Evolutionary conservation across 202 grass and related monocot genomes (phyloP).

Genomic region (Hordeum pubiflorum): DNA sequence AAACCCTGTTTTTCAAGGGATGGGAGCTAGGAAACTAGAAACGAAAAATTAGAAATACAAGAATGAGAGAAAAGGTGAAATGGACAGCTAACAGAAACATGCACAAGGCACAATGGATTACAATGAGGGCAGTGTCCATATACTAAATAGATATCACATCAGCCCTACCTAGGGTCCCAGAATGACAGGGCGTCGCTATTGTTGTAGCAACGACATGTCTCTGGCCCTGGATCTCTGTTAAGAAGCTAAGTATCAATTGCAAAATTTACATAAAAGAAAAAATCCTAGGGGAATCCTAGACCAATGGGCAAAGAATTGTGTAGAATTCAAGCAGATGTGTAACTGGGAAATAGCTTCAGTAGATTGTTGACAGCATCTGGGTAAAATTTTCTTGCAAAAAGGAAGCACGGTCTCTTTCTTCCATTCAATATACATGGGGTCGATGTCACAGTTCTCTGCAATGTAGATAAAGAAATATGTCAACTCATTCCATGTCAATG

Average conservation of each 20-base stretch:
- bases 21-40: conserved; percentile 41
- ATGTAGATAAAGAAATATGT: conserved; percentile 22
- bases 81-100: conserved; percentile 39
- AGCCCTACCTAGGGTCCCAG: conserved; percentile 35
- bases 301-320: conserved; percentile 34
- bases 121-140: conserved; percentile 48
- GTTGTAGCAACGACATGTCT: conserved; percentile 16
- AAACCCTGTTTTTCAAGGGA: conserved; percentile 45
- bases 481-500: conserved; percentile 10
- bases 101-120: conserved; percentile 33
- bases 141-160: conserved; percentile 41
- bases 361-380: conserved; percentile 70
- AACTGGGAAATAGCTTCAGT: conserved; percentile 72
- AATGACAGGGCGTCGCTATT: conserved; percentile 27
- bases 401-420: conserved; percentile 84
- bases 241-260: conserved; percentile 49
- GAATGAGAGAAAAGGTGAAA: background rate
- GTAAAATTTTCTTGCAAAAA: conserved; percentile 95
- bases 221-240: conserved; percentile 44
- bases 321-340: conserved; percentile 49
- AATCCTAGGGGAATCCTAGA: conserved; percentile 40
- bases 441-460: conserved; percentile 61
- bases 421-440: conserved; percentile 79
- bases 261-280: conserved; percentile 57
- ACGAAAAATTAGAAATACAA: background rate